These are phyloP conservation scores for Pleurotus giganteus DNA, from an alignment of 768 basidiomycete species.

Conservation along the genomic window DNA sequence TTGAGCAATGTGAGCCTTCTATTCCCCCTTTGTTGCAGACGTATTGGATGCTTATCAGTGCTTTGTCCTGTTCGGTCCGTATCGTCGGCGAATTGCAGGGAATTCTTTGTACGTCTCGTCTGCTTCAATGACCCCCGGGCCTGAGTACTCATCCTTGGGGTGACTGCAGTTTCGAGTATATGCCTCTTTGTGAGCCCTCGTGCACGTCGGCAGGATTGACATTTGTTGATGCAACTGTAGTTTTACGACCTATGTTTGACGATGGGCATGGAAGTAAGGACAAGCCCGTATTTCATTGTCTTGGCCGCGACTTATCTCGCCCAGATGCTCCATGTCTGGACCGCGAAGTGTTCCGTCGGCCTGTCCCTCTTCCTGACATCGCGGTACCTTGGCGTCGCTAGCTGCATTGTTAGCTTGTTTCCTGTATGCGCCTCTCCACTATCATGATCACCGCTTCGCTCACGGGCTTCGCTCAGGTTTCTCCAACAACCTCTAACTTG, in stretches of 20 bases:
- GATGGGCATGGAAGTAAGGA: conserved; percentile 6
- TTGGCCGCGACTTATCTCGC: neutral
- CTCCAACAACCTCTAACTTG: neutral
- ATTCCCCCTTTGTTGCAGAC: neutral
- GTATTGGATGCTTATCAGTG: neutral
- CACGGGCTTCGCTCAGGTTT: neutral
- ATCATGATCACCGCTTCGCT: neutral
- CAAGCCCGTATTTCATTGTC: neutral
- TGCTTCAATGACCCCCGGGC: neutral
- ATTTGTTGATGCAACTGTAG: neutral
- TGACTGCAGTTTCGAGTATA: neutral
- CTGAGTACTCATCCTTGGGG: neutral
- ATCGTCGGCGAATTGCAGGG: neutral
- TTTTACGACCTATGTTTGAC: conserved; percentile 8
- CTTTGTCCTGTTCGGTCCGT: too few relatives aligned
- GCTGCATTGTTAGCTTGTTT: conserved; percentile 12
- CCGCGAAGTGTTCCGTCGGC: conserved; percentile 12
- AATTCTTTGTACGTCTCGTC: conserved; percentile 5
- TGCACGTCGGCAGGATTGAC: neutral
- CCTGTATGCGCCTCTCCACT: conserved; percentile 4
- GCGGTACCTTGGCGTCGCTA: conserved; percentile 16
- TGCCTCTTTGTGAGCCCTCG: neutral
- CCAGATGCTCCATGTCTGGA: conserved; percentile 16
- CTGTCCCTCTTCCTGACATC: conserved; percentile 12
- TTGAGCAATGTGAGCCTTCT: conserved; percentile 6